A percentile compares a stretch with the other conserved stretches of the same genome.
Conservation (phyloP, 768 basidiomycete species). For the Boletus subparvulus region DNA sequence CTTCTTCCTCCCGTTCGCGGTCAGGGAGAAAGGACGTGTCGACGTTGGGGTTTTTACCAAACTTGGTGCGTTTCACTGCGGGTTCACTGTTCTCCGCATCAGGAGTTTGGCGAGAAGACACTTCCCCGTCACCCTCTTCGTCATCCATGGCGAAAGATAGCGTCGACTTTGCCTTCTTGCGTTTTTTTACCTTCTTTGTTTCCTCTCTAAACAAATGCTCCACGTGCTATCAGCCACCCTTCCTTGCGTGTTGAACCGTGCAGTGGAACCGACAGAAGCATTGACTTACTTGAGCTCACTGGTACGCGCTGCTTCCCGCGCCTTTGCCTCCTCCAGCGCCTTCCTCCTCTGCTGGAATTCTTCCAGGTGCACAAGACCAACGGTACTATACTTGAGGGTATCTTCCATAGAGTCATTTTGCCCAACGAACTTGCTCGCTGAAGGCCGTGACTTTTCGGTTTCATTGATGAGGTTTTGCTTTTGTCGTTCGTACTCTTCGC, state of each 20-base stretch:
- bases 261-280: constrained; percentile 7
- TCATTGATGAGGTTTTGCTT: constrained; percentile 81
- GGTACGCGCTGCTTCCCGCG: constrained; percentile 82
- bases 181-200: constrained; percentile 84
- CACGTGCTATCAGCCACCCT: constrained; percentile 69
- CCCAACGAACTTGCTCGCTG: constrained; percentile 85
- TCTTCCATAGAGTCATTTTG: constrained; percentile 96
- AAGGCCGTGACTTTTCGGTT: constrained; percentile 90
- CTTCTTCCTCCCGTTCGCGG: constrained; percentile 92
- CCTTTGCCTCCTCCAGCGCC: constrained; percentile 88
- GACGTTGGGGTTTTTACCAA: constrained; percentile 93
- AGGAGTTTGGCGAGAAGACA: constrained; percentile 39
- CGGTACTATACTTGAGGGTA: constrained; percentile 82
- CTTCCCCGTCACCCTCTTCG: constrained; percentile 50
- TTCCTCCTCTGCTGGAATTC: constrained; percentile 90
- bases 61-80: constrained; percentile 67
- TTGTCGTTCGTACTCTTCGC: constrained; percentile 80
- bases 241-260: constrained; percentile 12
- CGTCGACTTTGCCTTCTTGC: constrained; percentile 88
- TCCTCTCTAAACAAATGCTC: constrained; percentile 88
- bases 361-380: constrained; percentile 88
- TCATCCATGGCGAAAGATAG: constrained; percentile 92
- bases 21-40: constrained; percentile 99
- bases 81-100: constrained; percentile 44
- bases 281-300: constrained; percentile 82